Percentiles rank a stretch among this genome's conserved stretches.
Conservation (phyloP, 148 eudicot species). For the Polygonum aviculare region DNA sequence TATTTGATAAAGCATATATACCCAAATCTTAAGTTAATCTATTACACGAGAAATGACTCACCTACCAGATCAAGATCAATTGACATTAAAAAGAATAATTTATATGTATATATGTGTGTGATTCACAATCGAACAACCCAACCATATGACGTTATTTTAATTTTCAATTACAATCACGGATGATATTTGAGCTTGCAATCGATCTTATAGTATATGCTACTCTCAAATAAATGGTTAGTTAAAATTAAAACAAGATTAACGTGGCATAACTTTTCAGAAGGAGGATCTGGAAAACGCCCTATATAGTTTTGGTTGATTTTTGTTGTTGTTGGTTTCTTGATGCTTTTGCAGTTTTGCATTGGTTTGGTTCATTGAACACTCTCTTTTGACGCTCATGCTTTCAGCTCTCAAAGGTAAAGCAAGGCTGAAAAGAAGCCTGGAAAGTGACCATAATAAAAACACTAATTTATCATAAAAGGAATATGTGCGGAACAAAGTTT, state of each 20-base stretch:
- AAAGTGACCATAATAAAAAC: background rate
- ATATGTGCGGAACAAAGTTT: background rate
- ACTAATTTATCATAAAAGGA: background rate
- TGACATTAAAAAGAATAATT: no score
- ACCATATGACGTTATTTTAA: no score
- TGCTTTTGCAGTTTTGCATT: background rate
- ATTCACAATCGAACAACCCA: no score
- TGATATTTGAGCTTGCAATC: no score
- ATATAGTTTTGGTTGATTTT: background rate
- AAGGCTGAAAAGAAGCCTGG: conserved; percentile 1
- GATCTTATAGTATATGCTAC: no score
- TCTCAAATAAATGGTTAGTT: no score
- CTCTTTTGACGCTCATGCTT: conserved; percentile 10
- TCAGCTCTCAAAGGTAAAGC: conserved; percentile 6
- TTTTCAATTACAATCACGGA: no score
- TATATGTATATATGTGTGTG: no score
- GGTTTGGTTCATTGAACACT: conserved; percentile 3
- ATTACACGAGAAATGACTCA: no score
- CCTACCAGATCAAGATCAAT: no score
- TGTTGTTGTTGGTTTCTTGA: background rate
- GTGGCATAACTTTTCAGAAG: background rate
- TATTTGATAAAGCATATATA: no score
- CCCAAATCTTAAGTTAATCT: no score
- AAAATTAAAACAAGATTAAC: background rate
- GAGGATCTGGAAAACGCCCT: background rate